These are phyloP conservation scores for Fraxinus greggii DNA, from an alignment of 305 asterid genomes.

Conservation along the genomic window DNA sequence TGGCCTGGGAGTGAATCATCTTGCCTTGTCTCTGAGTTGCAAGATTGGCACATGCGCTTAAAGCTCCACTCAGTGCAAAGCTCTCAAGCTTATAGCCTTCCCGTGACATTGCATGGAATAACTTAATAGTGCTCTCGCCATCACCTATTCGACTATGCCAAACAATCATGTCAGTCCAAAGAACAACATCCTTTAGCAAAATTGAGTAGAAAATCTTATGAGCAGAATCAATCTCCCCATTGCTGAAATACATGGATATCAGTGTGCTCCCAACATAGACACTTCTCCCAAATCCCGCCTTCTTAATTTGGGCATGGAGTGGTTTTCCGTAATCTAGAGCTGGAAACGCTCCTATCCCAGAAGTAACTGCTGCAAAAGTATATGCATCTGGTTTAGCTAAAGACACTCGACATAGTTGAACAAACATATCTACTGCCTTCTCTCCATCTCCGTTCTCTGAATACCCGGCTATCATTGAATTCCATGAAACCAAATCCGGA, in stretches of 20 bases:
- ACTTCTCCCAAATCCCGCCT: slow-evolving; percentile 48
- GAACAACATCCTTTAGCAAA: slow-evolving; percentile 56
- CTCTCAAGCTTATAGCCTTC: slow-evolving; percentile 47
- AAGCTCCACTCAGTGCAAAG: slow-evolving; percentile 59
- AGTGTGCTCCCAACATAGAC: slow-evolving; percentile 57
- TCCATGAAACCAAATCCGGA: slow-evolving; percentile 88
- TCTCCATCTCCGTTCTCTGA: slow-evolving; percentile 61
- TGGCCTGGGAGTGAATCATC: slow-evolving; percentile 60
- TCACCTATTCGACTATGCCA: slow-evolving; percentile 68
- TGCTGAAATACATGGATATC: slow-evolving; percentile 65
- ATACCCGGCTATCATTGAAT: slow-evolving; percentile 73
- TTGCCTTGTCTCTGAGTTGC: slow-evolving; percentile 69
- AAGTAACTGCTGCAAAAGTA: slow-evolving; percentile 62
- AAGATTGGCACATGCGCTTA: slow-evolving; percentile 78
- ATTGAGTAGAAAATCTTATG: slow-evolving; percentile 49
- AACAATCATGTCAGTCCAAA: slow-evolving; percentile 88
- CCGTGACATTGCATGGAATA: slow-evolving; percentile 46
- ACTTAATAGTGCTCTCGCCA: slow-evolving; percentile 54
- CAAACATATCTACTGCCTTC: slow-evolving; percentile 54
- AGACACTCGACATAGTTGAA: slow-evolving; percentile 34
- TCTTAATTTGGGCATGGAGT: slow-evolving; percentile 67
- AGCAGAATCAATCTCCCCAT: slow-evolving; percentile 45
- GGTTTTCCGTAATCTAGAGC: slow-evolving; percentile 59
- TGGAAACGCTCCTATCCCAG: slow-evolving; percentile 47
- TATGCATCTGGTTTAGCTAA: slow-evolving; percentile 58